Evolutionary conservation across 176 grass and related monocot species (phyloP), one percentile per base, ranked within the genome.

Genomic region (Oryza australiensis): DNA sequence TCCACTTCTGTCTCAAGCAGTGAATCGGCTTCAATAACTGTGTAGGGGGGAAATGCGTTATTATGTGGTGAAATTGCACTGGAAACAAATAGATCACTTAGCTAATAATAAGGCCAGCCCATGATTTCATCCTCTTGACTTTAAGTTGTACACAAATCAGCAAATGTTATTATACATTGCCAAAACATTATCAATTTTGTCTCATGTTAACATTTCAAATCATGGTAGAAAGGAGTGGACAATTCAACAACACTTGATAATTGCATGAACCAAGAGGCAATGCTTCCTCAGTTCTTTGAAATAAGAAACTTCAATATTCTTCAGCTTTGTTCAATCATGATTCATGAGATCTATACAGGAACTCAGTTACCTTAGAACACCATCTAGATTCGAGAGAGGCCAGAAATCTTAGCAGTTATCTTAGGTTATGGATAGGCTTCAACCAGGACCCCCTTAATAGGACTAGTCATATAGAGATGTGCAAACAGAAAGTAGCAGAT

Each of bases 21-120:
- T 46, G 88, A 86, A 93, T 98, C 95, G 26, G 86, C 87, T 89
- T 95, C 92, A 79, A 98, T 86, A 79, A 95, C 92, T 98, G 84
- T 41, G 85, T 35, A 14, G 46, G 32, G 73, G 33, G 18, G 79
- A 86, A 67, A 83, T 42, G 18, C 14, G 82, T 20, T 53, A 77
- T 65, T 87, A 32, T 72, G 16, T 68, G 34, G 4, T 68, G 22
- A 80, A 62, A 72, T 75, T 77, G 41, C 41, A 77, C 46, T 51
- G 28, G n/a, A 51, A 62, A 85, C 29, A 76, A 70, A 45, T 26
- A 60, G 27, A 18, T 28, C 9, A 64, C 41, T 74, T 37, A 51
- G 70, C 20, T 28, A 73, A n/a, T 37, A 23, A 74, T 66, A 51
- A 53, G 7, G 22, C 22, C 20, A 45, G 63, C 26, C 53, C 26